A percentile compares a stretch with the other conserved stretches of the same genome.
Conservation (phyloP, 495 filamentous ascomycete genomes). For the Letharia columbiana region DNA sequence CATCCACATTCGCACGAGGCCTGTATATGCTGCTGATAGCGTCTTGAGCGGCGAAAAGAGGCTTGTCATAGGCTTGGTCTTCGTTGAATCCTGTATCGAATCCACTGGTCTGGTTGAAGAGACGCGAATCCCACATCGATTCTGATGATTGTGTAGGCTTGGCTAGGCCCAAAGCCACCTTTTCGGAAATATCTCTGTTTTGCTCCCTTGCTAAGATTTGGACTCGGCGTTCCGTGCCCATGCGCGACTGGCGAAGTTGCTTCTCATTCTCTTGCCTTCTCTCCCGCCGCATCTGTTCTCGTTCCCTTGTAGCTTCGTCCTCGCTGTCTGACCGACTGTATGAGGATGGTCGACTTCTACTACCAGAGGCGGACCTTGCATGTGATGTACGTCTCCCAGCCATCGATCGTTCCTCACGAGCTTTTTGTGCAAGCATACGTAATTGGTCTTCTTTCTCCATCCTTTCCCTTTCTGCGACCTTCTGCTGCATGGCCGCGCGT, state of each 20-base stretch:
- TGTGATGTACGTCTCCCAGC: constrained; percentile 42
- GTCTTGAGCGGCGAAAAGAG: constrained; percentile 92
- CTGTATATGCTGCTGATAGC: constrained; percentile 93
- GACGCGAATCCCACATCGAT: constrained; percentile 89
- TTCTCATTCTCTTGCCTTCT: constrained; percentile 74
- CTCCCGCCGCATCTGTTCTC: constrained; percentile 70
- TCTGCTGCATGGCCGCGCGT: constrained; percentile 89
- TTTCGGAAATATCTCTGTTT: constrained; percentile 94
- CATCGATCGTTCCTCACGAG: constrained; percentile 65
- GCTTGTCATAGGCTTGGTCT: constrained; percentile 95
- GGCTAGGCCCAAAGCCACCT: constrained; percentile 88
- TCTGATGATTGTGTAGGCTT: constrained; percentile 87
- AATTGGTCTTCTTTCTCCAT: constrained; percentile 87
- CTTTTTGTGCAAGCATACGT: constrained; percentile 81
- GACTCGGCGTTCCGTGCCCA: constrained; percentile 85
- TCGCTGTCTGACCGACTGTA: constrained; percentile 51
- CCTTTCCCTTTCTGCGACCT: constrained; percentile 94
- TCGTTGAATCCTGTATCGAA: constrained; percentile 92
- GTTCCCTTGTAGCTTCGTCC: constrained; percentile 61
- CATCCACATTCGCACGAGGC: constrained; percentile 57
- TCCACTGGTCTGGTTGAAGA: constrained; percentile 90
- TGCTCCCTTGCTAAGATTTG: constrained; percentile 92
- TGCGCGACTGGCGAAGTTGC: constrained; percentile 84
- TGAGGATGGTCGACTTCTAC: constrained; percentile 48
- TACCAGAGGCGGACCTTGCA: constrained; percentile 39